Percentiles rank a stretch among this genome's conserved stretches.
Evolutionary conservation across 805 yeast genomes (phyloP).

Genomic region (Hanseniaspora nectarophila): DNA sequence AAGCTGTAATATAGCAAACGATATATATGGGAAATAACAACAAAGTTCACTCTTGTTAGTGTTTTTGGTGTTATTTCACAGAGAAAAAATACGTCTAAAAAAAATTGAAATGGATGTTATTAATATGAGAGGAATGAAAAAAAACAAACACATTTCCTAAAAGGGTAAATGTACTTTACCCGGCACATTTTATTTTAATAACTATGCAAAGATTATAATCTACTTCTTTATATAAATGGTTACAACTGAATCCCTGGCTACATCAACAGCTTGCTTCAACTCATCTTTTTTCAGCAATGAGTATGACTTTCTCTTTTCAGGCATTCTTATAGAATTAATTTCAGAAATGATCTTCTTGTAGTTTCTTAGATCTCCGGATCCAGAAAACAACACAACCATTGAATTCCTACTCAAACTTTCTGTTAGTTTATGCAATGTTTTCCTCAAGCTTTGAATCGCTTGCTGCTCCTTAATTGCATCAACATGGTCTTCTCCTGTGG

Average conservation of each 20-base stretch:
- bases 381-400: constrained; percentile 48
- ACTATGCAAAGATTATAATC: not conserved
- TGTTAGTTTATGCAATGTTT: constrained; percentile 39
- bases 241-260: constrained; percentile 51
- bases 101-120: no score
- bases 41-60: no score
- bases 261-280: constrained; percentile 36
- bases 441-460: constrained; percentile 31
- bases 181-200: not conserved
- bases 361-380: constrained; percentile 46
- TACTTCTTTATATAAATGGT: constrained; percentile 36
- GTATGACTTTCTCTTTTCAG: constrained; percentile 34
- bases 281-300: constrained; percentile 36
- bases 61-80: no score
- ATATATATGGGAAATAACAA: no score
- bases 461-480: constrained; percentile 18
- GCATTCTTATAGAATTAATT: constrained; percentile 32
- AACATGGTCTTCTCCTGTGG: constrained; percentile 13
- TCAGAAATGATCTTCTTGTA: constrained; percentile 35
- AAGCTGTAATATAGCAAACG: no score
- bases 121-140: no score
- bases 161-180: no score
- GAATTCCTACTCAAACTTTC: constrained; percentile 46
- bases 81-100: no score
- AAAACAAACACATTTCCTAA: no score